phyloP scores from a whole-genome alignment of 140 eudicot genomes.

The Senecio squalidus region DNA sequence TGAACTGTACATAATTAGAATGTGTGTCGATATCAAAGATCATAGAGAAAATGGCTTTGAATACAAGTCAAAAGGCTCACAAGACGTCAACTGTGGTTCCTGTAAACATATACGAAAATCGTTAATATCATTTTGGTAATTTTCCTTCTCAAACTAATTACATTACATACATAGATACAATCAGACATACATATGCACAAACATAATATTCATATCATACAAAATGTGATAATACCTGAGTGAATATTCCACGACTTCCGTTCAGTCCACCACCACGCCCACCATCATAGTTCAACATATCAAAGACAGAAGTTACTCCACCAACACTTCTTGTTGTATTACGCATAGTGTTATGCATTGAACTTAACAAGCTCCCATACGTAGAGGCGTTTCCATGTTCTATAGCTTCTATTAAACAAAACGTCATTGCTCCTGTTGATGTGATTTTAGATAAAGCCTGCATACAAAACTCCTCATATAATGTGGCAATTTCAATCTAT shows the following conservation, averaged over 20 bases:
- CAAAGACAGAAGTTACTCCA: slow-evolving; percentile 34
- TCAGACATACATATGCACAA: not conserved
- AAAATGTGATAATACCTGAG: slow-evolving; percentile 48
- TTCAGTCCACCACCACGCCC: too few species aligned
- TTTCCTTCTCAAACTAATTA: not conserved
- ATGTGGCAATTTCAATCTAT: not conserved
- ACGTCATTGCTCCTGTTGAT: slow-evolving; percentile 99
- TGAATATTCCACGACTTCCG: slow-evolving; percentile 50
- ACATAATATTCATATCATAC: not conserved
- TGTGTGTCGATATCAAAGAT: slow-evolving; percentile 5
- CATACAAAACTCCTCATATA: not conserved
- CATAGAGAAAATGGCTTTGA: slow-evolving; percentile 74
- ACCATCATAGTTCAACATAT: too few species aligned
- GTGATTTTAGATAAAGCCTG: slow-evolving; percentile 91
- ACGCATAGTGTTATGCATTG: slow-evolving; percentile 73
- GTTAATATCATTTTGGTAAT: not conserved
- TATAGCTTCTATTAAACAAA: slow-evolving; percentile 85
- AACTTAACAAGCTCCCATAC: slow-evolving; percentile 66
- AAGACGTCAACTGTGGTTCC: slow-evolving; percentile 74
- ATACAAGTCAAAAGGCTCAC: slow-evolving; percentile 57
- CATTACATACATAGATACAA: not conserved
- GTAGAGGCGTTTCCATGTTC: slow-evolving; percentile 86
- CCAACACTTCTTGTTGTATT: slow-evolving; percentile 35
- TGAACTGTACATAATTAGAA: slow-evolving; percentile 19
- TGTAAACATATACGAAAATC: slow-evolving; percentile 19